These are phyloP conservation scores for Monascus purpureus DNA, from an alignment of 495 filamentous ascomycete species.

Conservation along the genomic window DNA sequence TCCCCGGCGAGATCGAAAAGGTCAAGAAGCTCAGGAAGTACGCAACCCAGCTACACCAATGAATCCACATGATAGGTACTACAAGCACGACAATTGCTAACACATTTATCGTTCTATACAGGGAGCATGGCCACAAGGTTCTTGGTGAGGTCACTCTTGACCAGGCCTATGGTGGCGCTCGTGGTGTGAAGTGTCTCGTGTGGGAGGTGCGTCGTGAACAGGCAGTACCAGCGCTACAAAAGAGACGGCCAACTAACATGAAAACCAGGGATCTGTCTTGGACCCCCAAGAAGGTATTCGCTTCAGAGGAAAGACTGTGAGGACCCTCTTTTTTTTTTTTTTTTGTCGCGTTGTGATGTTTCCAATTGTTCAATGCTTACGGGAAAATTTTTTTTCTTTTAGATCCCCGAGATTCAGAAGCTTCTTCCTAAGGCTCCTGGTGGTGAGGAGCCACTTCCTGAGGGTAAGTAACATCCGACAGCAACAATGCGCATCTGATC, in stretches of 20 bases:
- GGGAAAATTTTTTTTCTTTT: too few species aligned
- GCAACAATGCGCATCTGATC: background rate
- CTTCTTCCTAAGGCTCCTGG: conserved; percentile 91
- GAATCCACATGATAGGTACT: too few species aligned
- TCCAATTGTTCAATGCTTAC: conserved; percentile 8
- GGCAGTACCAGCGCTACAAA: background rate
- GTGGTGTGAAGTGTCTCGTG: conserved; percentile 94
- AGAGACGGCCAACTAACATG: conserved; percentile 5
- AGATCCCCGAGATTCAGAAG: conserved; percentile 97
- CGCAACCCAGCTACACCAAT: too few species aligned
- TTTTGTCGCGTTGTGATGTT: too few species aligned
- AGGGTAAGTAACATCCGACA: conserved; percentile 40
- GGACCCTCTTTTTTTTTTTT: too few species aligned
- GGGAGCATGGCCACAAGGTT: conserved; percentile 87
- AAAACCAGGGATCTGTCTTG: conserved; percentile 70
- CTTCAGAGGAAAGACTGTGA: conserved; percentile 86
- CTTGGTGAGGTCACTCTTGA: conserved; percentile 97
- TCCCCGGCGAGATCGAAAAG: conserved; percentile 94
- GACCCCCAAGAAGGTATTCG: conserved; percentile 98
- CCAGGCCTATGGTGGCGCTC: conserved; percentile 97
- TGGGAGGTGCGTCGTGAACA: conserved; percentile 55
- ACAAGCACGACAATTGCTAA: too few species aligned
- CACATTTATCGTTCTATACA: too few species aligned
- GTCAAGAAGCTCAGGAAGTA: conserved; percentile 97
- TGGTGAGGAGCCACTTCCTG: conserved; percentile 88